Percentiles rank a stretch among this genome's conserved stretches.
Evolutionary conservation across 129 eudicot genomes (phyloP).

Genomic region (Daucus carota): DNA sequence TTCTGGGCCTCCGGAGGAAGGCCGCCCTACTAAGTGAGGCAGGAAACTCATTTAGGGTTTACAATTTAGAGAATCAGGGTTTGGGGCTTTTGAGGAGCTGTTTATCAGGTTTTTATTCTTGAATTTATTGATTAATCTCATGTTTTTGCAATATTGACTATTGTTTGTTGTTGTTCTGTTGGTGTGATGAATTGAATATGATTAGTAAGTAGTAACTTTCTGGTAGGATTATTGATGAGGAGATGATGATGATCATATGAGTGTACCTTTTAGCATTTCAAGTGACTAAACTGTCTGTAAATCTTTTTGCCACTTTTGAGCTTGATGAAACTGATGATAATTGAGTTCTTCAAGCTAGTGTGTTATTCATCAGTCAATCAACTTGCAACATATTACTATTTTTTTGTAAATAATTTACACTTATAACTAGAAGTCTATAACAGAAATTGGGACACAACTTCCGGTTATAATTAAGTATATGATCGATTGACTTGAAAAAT

Average conservation of each 20-base stretch:
- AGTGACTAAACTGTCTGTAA: constrained; percentile 3
- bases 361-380: too few species aligned
- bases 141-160: background rate
- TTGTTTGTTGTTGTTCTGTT: background rate
- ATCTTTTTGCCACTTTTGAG: background rate
- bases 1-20: constrained; percentile 43
- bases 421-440: too few species aligned
- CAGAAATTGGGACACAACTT: too few species aligned
- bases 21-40: constrained; percentile 29
- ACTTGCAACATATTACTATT: background rate
- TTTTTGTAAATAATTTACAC: too few species aligned
- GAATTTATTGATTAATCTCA: background rate
- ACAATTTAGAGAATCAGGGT: background rate
- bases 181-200: background rate
- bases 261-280: background rate
- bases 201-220: background rate
- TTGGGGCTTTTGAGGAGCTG: constrained; percentile 18
- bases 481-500: too few species aligned
- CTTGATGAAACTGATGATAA: background rate
- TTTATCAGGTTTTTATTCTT: constrained; percentile 35
- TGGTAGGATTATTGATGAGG: constrained; percentile 11
- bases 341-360: too few species aligned
- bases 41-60: background rate
- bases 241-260: constrained; percentile 7
- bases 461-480: too few species aligned